Percentiles rank a stretch among this genome's conserved stretches.
Conservation (phyloP, 371 early-diverging fungal genomes). For the Circinella minor region DNA sequence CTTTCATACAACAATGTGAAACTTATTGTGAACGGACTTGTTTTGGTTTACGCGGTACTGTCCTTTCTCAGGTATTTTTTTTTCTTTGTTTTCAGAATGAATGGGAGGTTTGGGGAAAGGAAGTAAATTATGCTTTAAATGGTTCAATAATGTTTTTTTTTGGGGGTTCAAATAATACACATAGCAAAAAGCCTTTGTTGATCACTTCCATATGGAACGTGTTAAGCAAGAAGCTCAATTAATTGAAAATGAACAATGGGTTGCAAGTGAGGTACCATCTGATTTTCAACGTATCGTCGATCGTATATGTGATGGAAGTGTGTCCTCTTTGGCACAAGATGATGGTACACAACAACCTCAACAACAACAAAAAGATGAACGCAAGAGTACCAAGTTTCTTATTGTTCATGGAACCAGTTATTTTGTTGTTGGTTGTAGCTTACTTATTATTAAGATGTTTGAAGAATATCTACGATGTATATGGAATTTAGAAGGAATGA, state of each 20-base stretch:
- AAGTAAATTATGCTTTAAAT: not conserved
- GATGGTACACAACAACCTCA: not conserved
- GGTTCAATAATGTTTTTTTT: not conserved
- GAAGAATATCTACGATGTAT: slow-evolving; percentile 88
- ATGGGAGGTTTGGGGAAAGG: not conserved
- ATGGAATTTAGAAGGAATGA: slow-evolving; percentile 74
- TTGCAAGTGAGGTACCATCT: slow-evolving; percentile 85
- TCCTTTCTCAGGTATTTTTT: slow-evolving; percentile 67
- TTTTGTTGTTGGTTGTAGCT: slow-evolving; percentile 84
- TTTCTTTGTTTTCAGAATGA: not conserved
- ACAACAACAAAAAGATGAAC: slow-evolving; percentile 13
- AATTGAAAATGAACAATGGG: slow-evolving; percentile 96
- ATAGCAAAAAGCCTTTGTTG: slow-evolving; percentile 84
- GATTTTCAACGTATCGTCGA: slow-evolving; percentile 90
- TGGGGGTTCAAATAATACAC: not conserved
- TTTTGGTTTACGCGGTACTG: slow-evolving; percentile 82
- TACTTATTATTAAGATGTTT: slow-evolving; percentile 85
- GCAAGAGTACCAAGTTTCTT: slow-evolving; percentile 49
- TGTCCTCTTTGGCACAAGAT: slow-evolving; percentile 20
- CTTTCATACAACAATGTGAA: slow-evolving; percentile 80
- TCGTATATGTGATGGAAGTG: slow-evolving; percentile 61
- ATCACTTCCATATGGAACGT: slow-evolving; percentile 90
- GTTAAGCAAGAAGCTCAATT: slow-evolving; percentile 84
- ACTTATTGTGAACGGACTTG: slow-evolving; percentile 80
- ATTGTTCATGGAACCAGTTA: slow-evolving; percentile 68